Percentiles rank a stretch among this genome's conserved stretches.
These are phyloP conservation scores for Dittrichia graveolens DNA, from an alignment of 129 eudicot species.

Conservation along the genomic window DNA sequence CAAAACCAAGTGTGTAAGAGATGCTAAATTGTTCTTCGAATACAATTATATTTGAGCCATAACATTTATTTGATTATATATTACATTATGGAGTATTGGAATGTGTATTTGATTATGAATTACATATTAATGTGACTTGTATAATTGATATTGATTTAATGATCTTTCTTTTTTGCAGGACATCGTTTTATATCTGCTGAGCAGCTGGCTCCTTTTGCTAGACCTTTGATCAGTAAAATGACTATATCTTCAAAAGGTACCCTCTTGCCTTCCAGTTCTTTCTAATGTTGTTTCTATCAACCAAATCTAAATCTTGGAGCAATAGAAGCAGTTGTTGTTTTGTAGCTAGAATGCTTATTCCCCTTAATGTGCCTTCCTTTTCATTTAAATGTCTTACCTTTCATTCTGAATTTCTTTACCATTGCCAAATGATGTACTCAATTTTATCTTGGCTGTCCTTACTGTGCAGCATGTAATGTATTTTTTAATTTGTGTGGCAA, in stretches of 20 bases:
- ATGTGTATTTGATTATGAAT: neutral
- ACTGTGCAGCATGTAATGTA: no score
- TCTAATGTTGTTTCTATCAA: neutral
- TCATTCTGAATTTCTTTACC: no score
- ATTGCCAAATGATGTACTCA: no score
- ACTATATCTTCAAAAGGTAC: slow-evolving; percentile 3
- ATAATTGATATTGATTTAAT: neutral
- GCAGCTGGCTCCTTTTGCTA: neutral
- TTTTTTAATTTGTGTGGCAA: no score
- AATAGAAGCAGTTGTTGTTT: no score
- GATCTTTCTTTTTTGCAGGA: neutral
- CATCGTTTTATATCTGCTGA: neutral
- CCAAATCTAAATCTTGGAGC: neutral
- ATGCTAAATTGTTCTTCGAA: neutral
- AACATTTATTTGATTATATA: no score
- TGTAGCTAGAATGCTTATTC: no score
- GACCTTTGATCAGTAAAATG: neutral
- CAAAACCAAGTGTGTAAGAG: neutral
- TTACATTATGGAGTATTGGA: neutral
- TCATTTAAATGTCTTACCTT: no score
- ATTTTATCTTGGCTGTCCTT: no score
- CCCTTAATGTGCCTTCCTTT: no score
- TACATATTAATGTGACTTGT: neutral
- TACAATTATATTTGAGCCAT: neutral
- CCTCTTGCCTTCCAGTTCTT: slow-evolving; percentile 1